Evolutionary conservation across 768 basidiomycete species (phyloP), one percentile per base, ranked within the genome.

Genomic region (Suillus clintonianus): DNA sequence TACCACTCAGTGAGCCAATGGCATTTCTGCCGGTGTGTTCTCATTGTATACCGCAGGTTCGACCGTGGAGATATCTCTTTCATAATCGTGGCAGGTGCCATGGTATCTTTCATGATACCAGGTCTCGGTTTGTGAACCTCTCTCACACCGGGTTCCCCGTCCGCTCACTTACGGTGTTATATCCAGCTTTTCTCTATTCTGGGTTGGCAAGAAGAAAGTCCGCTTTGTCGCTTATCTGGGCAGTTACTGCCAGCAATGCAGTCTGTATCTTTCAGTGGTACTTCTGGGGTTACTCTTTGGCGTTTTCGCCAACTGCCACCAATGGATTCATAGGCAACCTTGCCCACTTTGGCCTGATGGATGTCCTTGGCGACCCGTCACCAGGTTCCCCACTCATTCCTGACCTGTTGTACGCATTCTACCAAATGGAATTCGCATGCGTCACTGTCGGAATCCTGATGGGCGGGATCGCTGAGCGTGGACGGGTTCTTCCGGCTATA

Each of bases 391-490:
- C 89, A 45, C 83, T 92, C 47, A 86, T 96, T 62, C 95, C 95
- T 10, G 88, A 88, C 61, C 80, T 95, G 55, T 81, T 96, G 36
- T 96, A 92, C 80, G 87, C 86, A 68, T 89, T 94, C 76, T 95
- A 91, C 80, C 91, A 92, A 72, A 89, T 91, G 89, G 90, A 91
- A 76, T 94, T 92, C 72, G 90, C 88, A 24, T 90, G 89, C 61
- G 91, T 94, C 19, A 94, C 92, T 1, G 88, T 89, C 17, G 88
- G 81, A 14, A 92, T 92, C 57, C 74, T 93, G 32, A 81, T 91
- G 83, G 90, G 90, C 50, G 89, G 91, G 10, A 84, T 93, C 57
- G 94, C 94, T 6, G 95, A 96, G 77, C 90, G 94, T 62, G 92
- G 92, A 2, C 85, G 92, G 54, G 85, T 96, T 41, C 79, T 93